phyloP scores from a whole-genome alignment of 345 rosid species.

The Populus tremula region DNA sequence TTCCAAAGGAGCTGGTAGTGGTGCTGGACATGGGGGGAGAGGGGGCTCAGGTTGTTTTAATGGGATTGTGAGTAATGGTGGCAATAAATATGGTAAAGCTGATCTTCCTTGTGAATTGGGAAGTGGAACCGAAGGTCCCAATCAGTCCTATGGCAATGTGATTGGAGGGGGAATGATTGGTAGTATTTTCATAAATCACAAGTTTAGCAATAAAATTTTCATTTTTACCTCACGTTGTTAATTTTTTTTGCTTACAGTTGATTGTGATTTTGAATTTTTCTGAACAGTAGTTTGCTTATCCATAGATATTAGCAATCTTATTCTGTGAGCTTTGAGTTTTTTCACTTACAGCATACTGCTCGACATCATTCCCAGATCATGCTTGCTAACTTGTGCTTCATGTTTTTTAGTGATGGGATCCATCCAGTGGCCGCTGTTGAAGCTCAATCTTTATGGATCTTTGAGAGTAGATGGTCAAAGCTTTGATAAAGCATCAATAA shows the following conservation, averaged over 20 bases:
- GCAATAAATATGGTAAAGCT: conserved; percentile 74
- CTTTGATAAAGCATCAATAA: conserved; percentile 38
- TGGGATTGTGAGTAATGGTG: conserved; percentile 76
- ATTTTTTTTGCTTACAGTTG: conserved; percentile 11
- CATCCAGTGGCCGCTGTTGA: conserved; percentile 69
- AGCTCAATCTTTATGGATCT: conserved; percentile 69
- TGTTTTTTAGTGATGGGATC: conserved; percentile 78
- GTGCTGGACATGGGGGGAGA: conserved; percentile 95
- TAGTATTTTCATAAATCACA: conserved; percentile 25
- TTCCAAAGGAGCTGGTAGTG: conserved; percentile 89
- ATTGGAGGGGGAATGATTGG: conserved; percentile 97
- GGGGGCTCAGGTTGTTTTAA: conserved; percentile 92
- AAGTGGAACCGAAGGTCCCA: conserved; percentile 88
- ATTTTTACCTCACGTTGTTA: conserved; percentile 10
- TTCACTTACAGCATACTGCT: background rate
- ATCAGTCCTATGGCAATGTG: conserved; percentile 55
- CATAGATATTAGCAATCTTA: background rate
- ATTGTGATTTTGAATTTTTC: background rate
- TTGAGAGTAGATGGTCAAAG: conserved; percentile 89
- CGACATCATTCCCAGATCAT: conserved; percentile 1
- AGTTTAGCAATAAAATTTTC: background rate
- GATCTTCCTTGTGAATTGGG: conserved; percentile 96
- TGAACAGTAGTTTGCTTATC: background rate
- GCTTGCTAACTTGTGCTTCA: conserved; percentile 20
- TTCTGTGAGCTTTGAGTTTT: conserved; percentile 3